A percentile compares a stretch with the other conserved stretches of the same genome.
phyloP scores from a whole-genome alignment of 768 basidiomycete genomes.

The Suillus subluteus region DNA sequence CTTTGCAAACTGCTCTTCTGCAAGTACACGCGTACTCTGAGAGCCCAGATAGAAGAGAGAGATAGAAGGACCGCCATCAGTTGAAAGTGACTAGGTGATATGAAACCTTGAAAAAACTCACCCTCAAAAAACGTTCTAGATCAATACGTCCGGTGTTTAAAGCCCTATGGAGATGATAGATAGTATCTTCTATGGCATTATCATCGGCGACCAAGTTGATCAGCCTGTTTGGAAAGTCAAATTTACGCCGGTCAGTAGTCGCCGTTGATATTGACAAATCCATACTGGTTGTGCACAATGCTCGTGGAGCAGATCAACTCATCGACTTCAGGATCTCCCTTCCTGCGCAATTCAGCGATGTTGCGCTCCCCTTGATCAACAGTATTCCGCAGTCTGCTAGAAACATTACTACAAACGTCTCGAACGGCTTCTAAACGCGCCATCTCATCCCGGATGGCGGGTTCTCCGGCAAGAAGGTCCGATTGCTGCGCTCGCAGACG shows the following conservation, averaged over 20 bases:
- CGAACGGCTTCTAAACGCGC: constrained; percentile 89
- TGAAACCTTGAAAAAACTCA: constrained; percentile 40
- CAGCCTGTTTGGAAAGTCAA: constrained; percentile 54
- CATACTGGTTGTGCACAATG: constrained; percentile 95
- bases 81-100: constrained; percentile 22
- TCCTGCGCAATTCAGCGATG: constrained; percentile 74
- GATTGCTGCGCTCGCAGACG: constrained; percentile 78
- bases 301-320: constrained; percentile 95
- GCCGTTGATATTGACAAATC: neutral
- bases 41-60: constrained; percentile 16
- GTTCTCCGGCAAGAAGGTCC: constrained; percentile 87
- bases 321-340: constrained; percentile 93
- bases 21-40: constrained; percentile 82
- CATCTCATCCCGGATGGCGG: constrained; percentile 97
- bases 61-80: constrained; percentile 20
- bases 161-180: constrained; percentile 94
- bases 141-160: constrained; percentile 91
- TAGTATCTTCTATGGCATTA: constrained; percentile 97
- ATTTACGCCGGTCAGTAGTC: constrained; percentile 21
- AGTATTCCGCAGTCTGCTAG: constrained; percentile 62
- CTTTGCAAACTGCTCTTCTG: constrained; percentile 97
- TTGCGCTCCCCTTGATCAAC: constrained; percentile 73
- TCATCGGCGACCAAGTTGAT: constrained; percentile 99
- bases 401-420: constrained; percentile 85
- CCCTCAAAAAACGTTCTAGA: constrained; percentile 92